Conservation (phyloP, 169 alveolate genomes). For the Neospora caninum region DNA sequence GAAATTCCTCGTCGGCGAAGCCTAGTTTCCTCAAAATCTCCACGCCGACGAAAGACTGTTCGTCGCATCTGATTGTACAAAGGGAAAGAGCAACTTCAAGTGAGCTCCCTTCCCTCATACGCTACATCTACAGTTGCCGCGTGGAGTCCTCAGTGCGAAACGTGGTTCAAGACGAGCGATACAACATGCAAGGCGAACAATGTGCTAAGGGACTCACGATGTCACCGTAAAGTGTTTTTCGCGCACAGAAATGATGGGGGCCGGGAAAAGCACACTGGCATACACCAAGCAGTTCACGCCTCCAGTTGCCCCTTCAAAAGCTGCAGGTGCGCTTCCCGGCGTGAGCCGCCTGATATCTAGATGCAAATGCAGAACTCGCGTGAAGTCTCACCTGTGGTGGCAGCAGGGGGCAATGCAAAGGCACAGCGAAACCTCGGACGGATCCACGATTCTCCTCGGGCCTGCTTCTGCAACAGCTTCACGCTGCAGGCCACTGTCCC, state of each 20-base stretch:
- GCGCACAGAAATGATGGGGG: not conserved
- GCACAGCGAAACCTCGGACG: not conserved
- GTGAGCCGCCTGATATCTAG: too few species aligned
- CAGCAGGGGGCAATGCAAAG: constrained; percentile 20
- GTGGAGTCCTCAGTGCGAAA: too few species aligned
- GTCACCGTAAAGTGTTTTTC: too few species aligned
- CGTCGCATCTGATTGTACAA: constrained; percentile 49
- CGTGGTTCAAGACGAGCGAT: not conserved
- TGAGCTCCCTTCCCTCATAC: too few species aligned
- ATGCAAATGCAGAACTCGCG: too few species aligned
- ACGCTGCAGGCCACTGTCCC: not conserved
- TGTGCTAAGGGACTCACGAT: not conserved
- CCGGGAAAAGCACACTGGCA: not conserved
- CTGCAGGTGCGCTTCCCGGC: too few species aligned
- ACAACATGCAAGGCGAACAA: not conserved
- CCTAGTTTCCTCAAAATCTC: constrained; percentile 46
- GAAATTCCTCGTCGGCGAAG: constrained; percentile 32
- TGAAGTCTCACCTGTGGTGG: constrained; percentile 1
- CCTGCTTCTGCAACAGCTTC: not conserved
- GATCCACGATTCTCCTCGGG: not conserved
- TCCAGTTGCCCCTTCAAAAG: too few species aligned
- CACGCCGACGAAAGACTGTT: constrained; percentile 58
- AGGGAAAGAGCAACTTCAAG: not conserved
- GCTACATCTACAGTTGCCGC: too few species aligned
- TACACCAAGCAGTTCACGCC: too few species aligned